These are phyloP conservation scores for Stentor roeselii DNA, from an alignment of 73 alveolate genomes.

Conservation along the genomic window DNA sequence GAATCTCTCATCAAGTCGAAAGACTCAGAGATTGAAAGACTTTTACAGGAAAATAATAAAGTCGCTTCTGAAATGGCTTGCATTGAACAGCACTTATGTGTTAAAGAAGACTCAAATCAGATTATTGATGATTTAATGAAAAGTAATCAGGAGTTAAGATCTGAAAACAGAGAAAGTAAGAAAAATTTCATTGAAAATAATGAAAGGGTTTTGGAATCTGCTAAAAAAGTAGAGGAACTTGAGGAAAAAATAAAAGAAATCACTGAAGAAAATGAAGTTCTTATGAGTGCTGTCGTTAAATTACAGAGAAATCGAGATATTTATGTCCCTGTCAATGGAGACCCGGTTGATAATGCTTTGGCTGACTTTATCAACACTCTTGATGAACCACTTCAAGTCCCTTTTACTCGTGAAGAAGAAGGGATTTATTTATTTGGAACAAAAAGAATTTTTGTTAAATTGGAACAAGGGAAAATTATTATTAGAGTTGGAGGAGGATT, in stretches of 20 bases:
- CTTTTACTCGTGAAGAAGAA: slow-evolving; percentile 64
- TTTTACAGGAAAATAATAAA: neutral
- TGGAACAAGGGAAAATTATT: slow-evolving; percentile 62
- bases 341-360: slow-evolving; percentile 51
- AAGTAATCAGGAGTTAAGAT: neutral
- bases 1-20: neutral
- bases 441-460: slow-evolving; percentile 56
- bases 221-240: neutral
- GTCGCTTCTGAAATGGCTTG: neutral
- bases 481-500: slow-evolving; percentile 74
- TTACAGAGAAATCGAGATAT: slow-evolving; percentile 36
- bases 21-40: neutral
- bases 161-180: neutral
- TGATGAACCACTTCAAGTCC: slow-evolving; percentile 58
- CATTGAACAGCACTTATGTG: slow-evolving; percentile 40
- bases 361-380: slow-evolving; percentile 60
- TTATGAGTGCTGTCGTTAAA: neutral
- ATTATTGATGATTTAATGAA: neutral
- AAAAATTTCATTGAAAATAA: neutral
- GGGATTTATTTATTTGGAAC: slow-evolving; percentile 62
- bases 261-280: slow-evolving; percentile 35
- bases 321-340: slow-evolving; percentile 61
- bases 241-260: slow-evolving; percentile 26
- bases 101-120: slow-evolving; percentile 35
- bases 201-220: neutral